Conservation (phyloP, 2,329 filamentous ascomycete genomes). For the Sclerotinia spermophila region DNA sequence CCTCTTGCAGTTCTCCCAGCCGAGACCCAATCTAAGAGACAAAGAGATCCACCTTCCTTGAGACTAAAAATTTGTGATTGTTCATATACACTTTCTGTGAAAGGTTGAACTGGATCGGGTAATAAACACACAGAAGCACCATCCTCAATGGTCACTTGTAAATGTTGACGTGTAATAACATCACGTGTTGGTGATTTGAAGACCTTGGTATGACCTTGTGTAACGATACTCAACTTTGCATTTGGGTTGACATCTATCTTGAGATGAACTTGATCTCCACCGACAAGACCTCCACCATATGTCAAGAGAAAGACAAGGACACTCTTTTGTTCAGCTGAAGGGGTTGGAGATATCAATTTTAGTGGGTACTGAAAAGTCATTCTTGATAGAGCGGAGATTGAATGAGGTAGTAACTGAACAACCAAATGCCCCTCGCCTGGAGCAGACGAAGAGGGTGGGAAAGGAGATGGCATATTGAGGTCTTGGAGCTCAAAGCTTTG, state of each 20-base stretch:
- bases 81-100: slow-evolving; percentile 76
- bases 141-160: slow-evolving; percentile 49
- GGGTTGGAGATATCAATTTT: slow-evolving; percentile 82
- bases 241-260: slow-evolving; percentile 58
- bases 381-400: slow-evolving; percentile 65
- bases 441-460: slow-evolving; percentile 63
- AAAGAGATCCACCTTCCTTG: slow-evolving; percentile 58
- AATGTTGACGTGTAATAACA: slow-evolving; percentile 54
- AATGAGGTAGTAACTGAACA: slow-evolving; percentile 67
- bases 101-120: slow-evolving; percentile 92
- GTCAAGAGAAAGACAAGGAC: slow-evolving; percentile 85
- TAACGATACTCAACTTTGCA: slow-evolving; percentile 65
- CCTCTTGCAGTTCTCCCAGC: slow-evolving; percentile 80
- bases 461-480: slow-evolving; percentile 33
- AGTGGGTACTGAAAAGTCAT: slow-evolving; percentile 91
- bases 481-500: background rate
- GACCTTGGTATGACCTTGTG: slow-evolving; percentile 87
- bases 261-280: slow-evolving; percentile 77
- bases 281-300: slow-evolving; percentile 90
- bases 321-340: slow-evolving; percentile 60
- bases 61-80: slow-evolving; percentile 77
- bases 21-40: slow-evolving; percentile 90
- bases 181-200: slow-evolving; percentile 70
- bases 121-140: slow-evolving; percentile 61
- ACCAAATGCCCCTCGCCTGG: slow-evolving; percentile 78